These are phyloP conservation scores for Hansenula lynferdii DNA, from an alignment of 1,139 yeast species.

Conservation along the genomic window DNA sequence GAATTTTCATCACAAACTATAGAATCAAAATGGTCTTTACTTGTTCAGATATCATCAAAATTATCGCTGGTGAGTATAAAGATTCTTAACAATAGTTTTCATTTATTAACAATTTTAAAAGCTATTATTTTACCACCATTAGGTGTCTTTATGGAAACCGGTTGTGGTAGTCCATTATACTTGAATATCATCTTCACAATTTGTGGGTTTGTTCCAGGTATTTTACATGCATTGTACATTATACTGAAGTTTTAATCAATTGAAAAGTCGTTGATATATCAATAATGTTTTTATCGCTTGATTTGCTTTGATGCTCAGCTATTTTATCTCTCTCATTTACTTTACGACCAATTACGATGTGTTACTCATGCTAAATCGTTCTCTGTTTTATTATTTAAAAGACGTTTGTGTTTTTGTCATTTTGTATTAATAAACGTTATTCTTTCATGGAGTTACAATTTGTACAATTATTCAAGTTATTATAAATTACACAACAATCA, in stretches of 20 bases:
- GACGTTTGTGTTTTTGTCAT: neutral
- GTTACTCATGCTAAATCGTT: no score
- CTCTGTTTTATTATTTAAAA: no score
- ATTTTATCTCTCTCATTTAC: no score
- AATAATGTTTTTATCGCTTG: no score
- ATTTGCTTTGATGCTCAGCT: no score
- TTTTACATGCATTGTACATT: conserved; percentile 59
- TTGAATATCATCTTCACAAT: conserved; percentile 57
- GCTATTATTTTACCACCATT: conserved; percentile 70
- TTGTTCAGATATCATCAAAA: conserved; percentile 53
- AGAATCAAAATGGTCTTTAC: conserved; percentile 41
- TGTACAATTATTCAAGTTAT: neutral
- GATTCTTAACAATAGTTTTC: neutral
- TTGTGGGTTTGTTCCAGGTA: conserved; percentile 64
- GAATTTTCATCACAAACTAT: no score
- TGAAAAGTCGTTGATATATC: no score
- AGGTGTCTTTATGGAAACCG: conserved; percentile 70
- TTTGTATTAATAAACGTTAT: neutral
- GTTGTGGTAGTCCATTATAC: conserved; percentile 51
- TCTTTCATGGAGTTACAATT: neutral
- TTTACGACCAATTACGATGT: no score
- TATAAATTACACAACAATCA: neutral
- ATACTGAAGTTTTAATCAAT: conserved; percentile 37
- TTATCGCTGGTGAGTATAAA: conserved; percentile 35
- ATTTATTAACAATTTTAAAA: conserved; percentile 5